Percentiles rank a stretch among this genome's conserved stretches.
phyloP scores from a whole-genome alignment of 108 stramenopile genomes.

The Pseudonitzschia multiseries region DNA sequence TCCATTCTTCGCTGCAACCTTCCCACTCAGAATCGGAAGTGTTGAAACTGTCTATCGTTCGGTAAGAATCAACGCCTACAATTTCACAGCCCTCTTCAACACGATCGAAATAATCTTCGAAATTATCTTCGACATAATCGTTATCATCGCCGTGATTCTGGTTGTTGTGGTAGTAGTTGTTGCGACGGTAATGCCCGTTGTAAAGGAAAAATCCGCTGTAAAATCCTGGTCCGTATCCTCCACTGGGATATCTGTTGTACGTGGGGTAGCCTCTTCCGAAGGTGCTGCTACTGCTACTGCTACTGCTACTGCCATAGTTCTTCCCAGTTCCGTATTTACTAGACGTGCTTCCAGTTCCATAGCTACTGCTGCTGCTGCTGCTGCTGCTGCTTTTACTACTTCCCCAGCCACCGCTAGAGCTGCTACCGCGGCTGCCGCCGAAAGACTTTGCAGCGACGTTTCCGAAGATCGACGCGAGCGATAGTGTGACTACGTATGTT shows the following conservation, averaged over 20 bases:
- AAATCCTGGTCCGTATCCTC: background rate
- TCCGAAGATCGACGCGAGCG: too few relatives aligned
- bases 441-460: too few relatives aligned
- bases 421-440: background rate
- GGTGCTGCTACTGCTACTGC: background rate
- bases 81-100: constrained; percentile 2
- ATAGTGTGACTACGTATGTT: too few relatives aligned
- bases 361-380: background rate
- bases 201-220: background rate
- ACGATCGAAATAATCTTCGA: constrained; percentile 1
- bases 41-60: background rate
- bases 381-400: background rate
- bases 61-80: background rate
- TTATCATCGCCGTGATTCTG: background rate
- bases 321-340: too few relatives aligned
- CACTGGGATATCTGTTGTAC: background rate
- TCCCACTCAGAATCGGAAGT: background rate
- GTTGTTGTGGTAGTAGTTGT: background rate
- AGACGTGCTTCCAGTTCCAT: too few relatives aligned
- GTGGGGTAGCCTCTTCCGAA: background rate
- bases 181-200: background rate
- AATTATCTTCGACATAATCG: background rate
- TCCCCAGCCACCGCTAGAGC: background rate
- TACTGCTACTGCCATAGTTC: too few relatives aligned
- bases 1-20: constrained; percentile 10